Evolutionary conservation across 1,139 yeast species (phyloP).

Genomic region (Blastobotrys aristatus): DNA sequence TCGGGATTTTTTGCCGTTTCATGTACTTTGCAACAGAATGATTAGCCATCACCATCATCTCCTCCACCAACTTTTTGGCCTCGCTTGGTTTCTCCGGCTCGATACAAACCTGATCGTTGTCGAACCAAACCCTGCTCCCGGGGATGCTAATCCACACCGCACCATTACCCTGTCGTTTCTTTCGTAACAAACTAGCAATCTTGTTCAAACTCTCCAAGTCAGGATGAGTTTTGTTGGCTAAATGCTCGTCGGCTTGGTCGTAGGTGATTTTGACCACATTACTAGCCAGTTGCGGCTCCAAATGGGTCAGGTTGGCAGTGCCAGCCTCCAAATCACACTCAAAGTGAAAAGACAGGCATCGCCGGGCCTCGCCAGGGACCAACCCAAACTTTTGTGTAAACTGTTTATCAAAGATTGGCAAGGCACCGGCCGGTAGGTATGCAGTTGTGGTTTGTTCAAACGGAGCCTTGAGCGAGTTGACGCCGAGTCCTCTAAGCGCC

Average conservation of each 20-base stretch:
- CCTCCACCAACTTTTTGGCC: conserved; percentile 52
- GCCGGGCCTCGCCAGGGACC: conserved; percentile 32
- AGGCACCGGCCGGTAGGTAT: conserved; percentile 64
- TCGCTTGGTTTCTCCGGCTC: conserved; percentile 13
- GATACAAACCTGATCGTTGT: conserved; percentile 12
- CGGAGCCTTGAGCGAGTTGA: conserved; percentile 42
- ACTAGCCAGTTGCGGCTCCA: conserved; percentile 38
- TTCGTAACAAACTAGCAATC: conserved; percentile 36
- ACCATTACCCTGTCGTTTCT: conserved; percentile 19
- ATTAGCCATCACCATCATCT: conserved; percentile 78
- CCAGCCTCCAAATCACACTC: conserved; percentile 25
- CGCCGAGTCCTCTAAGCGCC: conserved; percentile 36
- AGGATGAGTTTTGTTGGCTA: conserved; percentile 25
- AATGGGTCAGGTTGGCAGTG: conserved; percentile 22
- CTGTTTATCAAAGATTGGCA: conserved; percentile 66
- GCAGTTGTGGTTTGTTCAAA: conserved; percentile 59
- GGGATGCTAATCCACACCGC: conserved; percentile 16
- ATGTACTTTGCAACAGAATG: conserved; percentile 54
- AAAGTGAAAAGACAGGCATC: conserved; percentile 47
- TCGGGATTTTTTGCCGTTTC: conserved; percentile 44
- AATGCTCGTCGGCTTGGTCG: conserved; percentile 42
- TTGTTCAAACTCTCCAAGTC: conserved; percentile 38
- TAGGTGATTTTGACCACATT: conserved; percentile 49
- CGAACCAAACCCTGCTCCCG: conserved; percentile 16
- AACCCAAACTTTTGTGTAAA: conserved; percentile 37